Evolutionary conservation across 129 eudicot genomes (phyloP), one percentile per base, ranked within the genome.

Genomic region (Lactuca saligna): DNA sequence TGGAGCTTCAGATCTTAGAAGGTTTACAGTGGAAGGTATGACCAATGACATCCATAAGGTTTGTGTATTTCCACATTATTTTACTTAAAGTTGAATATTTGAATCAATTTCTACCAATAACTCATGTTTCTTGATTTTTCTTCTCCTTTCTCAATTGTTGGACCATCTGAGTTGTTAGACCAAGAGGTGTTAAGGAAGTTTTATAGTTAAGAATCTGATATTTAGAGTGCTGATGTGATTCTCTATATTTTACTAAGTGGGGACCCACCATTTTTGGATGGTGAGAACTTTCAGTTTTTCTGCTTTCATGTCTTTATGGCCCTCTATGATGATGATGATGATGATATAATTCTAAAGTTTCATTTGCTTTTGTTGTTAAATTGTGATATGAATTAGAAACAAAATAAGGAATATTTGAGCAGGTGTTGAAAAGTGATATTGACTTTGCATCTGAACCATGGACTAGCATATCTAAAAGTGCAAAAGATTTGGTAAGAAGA

Each of bases 251-350:
- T n/a, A n/a, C n/a, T n/a, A n/a, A n/a, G n/a, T n/a, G n/a, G n/a
- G n/a, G n/a, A n/a, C n/a, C 98, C 98, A 4, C 98, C 98, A 14
- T 91, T 92, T 75, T 92, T 96, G 98, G 98, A 92, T 73, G 96
- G 98, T 92, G 75, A 86, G 91, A 57, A 17, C 53, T 63, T 32
- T 34, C n/a, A n/a, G n/a, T 37, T 32, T 31, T 71, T 61, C 44
- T 73, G 66, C 48, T 60, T 75, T 50, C 42, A 39, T 74, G 5
- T 42, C 33, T 80, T 16, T 8, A 13, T 68, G 33, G 54, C 15
- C 51, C 13, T 16, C n/a, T n/a, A n/a, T n/a, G n/a, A n/a, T n/a
- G n/a, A n/a, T n/a, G n/a, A n/a, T 8, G 14, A 13, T 55, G 62
- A 63, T 55, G 34, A 48, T 54, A 29, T 11, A 0, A 9, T 17